Evolutionary conservation across 140 eudicot genomes (phyloP).

Genomic region (Erigeron philadelphicus): DNA sequence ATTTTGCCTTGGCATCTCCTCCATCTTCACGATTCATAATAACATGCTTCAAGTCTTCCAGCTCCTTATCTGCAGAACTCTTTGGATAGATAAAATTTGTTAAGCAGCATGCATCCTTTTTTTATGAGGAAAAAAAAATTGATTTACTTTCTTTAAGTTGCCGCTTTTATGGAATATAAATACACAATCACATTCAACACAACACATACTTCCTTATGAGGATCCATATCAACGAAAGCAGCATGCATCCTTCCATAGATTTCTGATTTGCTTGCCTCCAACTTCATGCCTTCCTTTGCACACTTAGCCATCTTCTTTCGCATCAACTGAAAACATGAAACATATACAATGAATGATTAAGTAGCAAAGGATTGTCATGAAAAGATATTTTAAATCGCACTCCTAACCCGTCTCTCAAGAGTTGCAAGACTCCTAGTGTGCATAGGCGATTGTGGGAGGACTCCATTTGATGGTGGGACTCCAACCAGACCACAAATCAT

Average conservation of each 20-base stretch:
- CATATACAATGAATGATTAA: background rate
- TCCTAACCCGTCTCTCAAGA: constrained; percentile 64
- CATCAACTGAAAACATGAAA: constrained; percentile 43
- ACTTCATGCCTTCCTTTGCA: constrained; percentile 72
- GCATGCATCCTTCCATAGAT: constrained; percentile 78
- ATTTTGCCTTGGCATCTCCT: constrained; percentile 36
- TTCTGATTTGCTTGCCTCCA: constrained; percentile 55
- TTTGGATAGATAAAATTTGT: constrained; percentile 25
- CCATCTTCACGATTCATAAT: constrained; percentile 54
- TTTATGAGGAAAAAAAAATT: background rate
- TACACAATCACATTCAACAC: background rate
- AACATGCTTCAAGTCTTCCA: constrained; percentile 60
- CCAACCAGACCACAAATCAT: constrained; percentile 86
- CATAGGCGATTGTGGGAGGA: constrained; percentile 95
- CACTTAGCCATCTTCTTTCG: constrained; percentile 68
- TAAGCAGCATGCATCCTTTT: constrained; percentile 14
- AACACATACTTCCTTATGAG: constrained; percentile 47
- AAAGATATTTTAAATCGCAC: background rate
- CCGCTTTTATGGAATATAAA: background rate
- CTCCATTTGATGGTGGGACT: constrained; percentile 92
- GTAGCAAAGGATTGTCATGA: background rate
- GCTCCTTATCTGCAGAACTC: constrained; percentile 49
- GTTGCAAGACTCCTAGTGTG: constrained; percentile 87
- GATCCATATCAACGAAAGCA: constrained; percentile 72
- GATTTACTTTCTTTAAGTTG: background rate